phyloP scores from a whole-genome alignment of 306 rosid species.

The Morella rubra region DNA sequence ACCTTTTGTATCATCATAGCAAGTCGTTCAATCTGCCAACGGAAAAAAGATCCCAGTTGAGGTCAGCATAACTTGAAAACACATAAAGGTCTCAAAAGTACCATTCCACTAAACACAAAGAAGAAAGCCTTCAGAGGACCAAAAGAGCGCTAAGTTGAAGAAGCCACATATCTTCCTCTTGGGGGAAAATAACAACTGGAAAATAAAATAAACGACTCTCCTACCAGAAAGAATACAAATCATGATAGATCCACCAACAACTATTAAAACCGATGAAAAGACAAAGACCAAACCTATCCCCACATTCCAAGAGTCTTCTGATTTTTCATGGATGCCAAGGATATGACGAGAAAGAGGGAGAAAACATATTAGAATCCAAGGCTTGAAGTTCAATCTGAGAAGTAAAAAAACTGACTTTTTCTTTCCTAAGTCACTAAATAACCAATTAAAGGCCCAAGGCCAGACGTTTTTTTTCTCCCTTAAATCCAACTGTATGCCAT shows the following conservation, averaged over 20 bases:
- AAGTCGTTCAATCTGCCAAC: slow-evolving; percentile 71
- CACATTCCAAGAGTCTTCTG: background rate
- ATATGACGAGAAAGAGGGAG: background rate
- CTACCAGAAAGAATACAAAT: background rate
- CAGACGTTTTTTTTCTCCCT: background rate
- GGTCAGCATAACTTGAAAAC: slow-evolving; percentile 22
- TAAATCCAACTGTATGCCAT: background rate
- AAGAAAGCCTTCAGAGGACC: background rate
- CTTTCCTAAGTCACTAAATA: background rate
- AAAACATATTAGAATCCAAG: background rate
- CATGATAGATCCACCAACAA: background rate
- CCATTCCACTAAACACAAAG: background rate
- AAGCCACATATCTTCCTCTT: background rate
- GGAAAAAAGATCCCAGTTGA: slow-evolving; percentile 15
- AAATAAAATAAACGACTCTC: background rate
- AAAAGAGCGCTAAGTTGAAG: background rate
- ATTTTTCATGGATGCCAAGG: background rate
- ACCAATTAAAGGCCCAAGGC: background rate
- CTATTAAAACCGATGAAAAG: background rate
- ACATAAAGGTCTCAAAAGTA: background rate
- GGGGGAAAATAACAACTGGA: background rate
- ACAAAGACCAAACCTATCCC: background rate
- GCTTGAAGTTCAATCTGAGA: background rate
- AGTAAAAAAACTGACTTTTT: background rate
- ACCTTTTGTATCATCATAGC: slow-evolving; percentile 75